phyloP scores from a whole-genome alignment of 176 grass and related monocot species.

The Paspalum vaginatum region DNA sequence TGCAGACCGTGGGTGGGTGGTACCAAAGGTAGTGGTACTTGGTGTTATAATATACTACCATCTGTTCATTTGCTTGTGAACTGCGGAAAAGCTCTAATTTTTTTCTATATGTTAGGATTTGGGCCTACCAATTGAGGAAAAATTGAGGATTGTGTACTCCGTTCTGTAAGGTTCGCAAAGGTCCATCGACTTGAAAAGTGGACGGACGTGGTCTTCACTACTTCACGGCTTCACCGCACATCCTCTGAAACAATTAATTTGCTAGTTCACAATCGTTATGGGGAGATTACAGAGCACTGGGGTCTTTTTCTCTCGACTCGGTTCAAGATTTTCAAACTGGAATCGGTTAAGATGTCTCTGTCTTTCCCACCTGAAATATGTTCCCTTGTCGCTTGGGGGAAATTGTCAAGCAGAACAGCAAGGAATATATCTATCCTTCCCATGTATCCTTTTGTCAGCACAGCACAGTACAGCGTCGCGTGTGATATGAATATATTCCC shows the following conservation, averaged over 20 bases:
- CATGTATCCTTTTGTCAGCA: constrained; percentile 7
- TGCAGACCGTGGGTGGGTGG: too few species aligned
- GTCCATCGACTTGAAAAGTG: not conserved
- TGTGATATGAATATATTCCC: not conserved
- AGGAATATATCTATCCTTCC: not conserved
- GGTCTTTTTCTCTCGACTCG: too few species aligned
- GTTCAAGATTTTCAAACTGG: too few species aligned
- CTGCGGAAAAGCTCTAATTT: too few species aligned
- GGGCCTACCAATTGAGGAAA: not conserved
- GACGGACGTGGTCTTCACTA: not conserved
- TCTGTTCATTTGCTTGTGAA: too few species aligned
- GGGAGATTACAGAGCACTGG: too few species aligned
- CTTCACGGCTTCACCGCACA: not conserved
- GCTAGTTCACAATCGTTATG: not conserved
- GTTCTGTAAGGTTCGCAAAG: not conserved
- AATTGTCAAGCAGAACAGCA: constrained; percentile 12
- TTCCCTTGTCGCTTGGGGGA: not conserved
- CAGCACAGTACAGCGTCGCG: not conserved
- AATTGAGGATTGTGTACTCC: too few species aligned
- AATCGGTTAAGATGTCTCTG: too few species aligned
- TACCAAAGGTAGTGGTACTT: too few species aligned
- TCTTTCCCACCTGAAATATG: constrained; percentile 15
- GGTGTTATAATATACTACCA: too few species aligned
- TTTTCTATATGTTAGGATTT: not conserved
- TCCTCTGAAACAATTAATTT: not conserved